Evolutionary conservation across 2,329 filamentous ascomycete species (phyloP).

Genomic region (Penicillium brasilianum): DNA sequence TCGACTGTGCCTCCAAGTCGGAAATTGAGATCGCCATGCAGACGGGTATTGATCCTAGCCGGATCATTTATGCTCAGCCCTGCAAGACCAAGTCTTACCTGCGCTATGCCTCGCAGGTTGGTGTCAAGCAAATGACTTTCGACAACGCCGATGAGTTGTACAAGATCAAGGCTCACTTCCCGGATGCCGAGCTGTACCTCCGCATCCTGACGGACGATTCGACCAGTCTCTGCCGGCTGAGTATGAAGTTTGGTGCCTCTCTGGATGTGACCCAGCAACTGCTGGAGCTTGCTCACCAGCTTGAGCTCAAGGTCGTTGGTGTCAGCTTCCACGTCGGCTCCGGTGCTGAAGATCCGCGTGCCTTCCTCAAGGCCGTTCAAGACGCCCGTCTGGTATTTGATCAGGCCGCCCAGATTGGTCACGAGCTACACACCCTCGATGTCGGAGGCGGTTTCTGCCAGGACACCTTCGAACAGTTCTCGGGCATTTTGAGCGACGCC

Average conservation of each 20-base stretch:
- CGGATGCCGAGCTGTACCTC: slow-evolving; percentile 86
- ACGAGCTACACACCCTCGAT: slow-evolving; percentile 83
- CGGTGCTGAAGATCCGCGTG: slow-evolving; percentile 88
- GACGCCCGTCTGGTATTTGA: slow-evolving; percentile 91
- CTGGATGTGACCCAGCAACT: slow-evolving; percentile 80
- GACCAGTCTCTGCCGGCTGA: slow-evolving; percentile 89
- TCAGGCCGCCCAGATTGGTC: slow-evolving; percentile 77
- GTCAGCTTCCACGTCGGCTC: slow-evolving; percentile 99
- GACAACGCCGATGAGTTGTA: slow-evolving; percentile 97
- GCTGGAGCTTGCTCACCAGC: slow-evolving; percentile 76
- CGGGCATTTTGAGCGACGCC: slow-evolving; percentile 75
- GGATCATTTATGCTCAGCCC: slow-evolving; percentile 98
- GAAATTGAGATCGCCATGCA: slow-evolving; percentile 92
- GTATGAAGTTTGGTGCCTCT: slow-evolving; percentile 95
- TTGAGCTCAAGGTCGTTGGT: slow-evolving; percentile 88
- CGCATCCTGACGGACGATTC: slow-evolving; percentile 97
- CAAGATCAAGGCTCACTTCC: slow-evolving; percentile 93
- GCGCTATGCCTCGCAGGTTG: slow-evolving; percentile 80
- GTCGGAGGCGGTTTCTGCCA: slow-evolving; percentile 92
- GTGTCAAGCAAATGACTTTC: slow-evolving; percentile 98
- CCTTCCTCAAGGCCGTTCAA: slow-evolving; percentile 87
- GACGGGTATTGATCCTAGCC: slow-evolving; percentile 80
- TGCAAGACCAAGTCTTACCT: slow-evolving; percentile 99
- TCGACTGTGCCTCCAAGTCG: slow-evolving; percentile 96
- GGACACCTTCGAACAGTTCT: slow-evolving; percentile 91